A percentile compares a stretch with the other conserved stretches of the same genome.
Evolutionary conservation across 2,329 filamentous ascomycete genomes (phyloP).

Genomic region (Polychaeton citri): DNA sequence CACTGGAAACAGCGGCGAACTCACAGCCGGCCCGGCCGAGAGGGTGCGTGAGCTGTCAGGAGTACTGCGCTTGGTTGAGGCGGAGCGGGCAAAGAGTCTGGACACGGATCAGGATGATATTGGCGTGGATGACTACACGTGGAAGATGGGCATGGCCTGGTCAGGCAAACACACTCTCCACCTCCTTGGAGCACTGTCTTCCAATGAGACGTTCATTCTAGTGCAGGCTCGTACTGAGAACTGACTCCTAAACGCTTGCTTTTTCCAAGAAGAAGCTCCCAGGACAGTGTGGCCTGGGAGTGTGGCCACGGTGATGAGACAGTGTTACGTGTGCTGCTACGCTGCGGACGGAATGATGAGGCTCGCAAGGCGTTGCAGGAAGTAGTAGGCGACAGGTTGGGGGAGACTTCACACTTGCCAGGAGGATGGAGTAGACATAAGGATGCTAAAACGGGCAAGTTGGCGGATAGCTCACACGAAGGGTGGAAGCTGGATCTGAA

Average conservation of each 20-base stretch:
- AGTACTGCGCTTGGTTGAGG: conserved; percentile 2
- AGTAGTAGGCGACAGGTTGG: conserved; percentile 1
- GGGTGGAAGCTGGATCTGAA: conserved; percentile 4
- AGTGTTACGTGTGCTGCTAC: conserved; percentile 3
- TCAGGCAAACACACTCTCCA: conserved; percentile 1
- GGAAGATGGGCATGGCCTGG: conserved; percentile 1
- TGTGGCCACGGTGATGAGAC: conserved; percentile 2
- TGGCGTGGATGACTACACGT: conserved; percentile 3
- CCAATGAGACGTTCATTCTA: not conserved
- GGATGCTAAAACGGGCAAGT: conserved; percentile 2
- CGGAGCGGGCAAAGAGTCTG: conserved; percentile 1
- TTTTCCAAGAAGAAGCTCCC: conserved; percentile 3
- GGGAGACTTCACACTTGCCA: conserved; percentile 2
- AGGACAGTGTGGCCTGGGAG: conserved; percentile 1
- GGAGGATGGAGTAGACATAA: conserved; percentile 4
- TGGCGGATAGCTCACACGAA: conserved; percentile 2
- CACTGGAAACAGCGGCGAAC: too few relatives aligned
- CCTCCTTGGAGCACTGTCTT: conserved; percentile 4
- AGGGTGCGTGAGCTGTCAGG: conserved; percentile 2
- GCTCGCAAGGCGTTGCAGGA: conserved; percentile 1
- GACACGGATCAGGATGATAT: conserved; percentile 1
- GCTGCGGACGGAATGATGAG: conserved; percentile 1
- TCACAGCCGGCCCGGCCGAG: conserved; percentile 1
- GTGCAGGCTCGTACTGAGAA: conserved; percentile 1
- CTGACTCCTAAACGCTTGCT: conserved; percentile 1